A percentile compares a stretch with the other conserved stretches of the same genome.
Evolutionary conservation across 139 green algal genomes (phyloP).

Genomic region (Coccomyxa sp.): DNA sequence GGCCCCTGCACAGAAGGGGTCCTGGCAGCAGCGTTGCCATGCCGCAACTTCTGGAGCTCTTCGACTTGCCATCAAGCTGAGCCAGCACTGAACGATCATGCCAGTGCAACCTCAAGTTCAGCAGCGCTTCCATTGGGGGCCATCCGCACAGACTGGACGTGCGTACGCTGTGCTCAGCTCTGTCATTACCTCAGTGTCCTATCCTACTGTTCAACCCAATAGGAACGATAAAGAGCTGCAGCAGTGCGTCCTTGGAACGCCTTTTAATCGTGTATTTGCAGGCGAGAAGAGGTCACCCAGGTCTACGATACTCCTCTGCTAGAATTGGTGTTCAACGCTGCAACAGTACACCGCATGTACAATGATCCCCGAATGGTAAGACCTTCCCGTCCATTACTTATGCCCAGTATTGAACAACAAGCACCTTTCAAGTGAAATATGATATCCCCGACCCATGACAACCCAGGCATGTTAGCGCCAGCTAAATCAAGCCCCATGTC

Average conservation of each 20-base stretch:
- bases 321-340: conserved; percentile 87
- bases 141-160: conserved; percentile 84
- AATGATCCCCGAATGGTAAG: conserved; percentile 86
- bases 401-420: too few species aligned
- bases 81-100: not conserved
- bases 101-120: not conserved
- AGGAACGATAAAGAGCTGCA: not conserved
- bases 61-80: not conserved
- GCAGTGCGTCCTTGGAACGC: not conserved
- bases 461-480: too few species aligned
- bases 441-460: not conserved
- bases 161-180: conserved; percentile 18
- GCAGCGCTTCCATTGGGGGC: conserved; percentile 50
- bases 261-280: conserved; percentile 26
- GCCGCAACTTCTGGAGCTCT: too few species aligned
- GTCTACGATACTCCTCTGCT: conserved; percentile 89
- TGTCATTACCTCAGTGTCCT: too few species aligned
- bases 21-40: not conserved
- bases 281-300: conserved; percentile 80
- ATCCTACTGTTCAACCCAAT: not conserved
- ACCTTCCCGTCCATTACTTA: too few species aligned
- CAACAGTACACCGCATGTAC: conserved; percentile 83
- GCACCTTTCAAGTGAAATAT: not conserved
- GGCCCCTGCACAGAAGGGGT: too few species aligned
- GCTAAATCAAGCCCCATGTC: not conserved